Evolutionary conservation across 768 basidiomycete genomes (phyloP), one percentile per base, ranked within the genome.

Genomic region (Boletus rubescentipes): DNA sequence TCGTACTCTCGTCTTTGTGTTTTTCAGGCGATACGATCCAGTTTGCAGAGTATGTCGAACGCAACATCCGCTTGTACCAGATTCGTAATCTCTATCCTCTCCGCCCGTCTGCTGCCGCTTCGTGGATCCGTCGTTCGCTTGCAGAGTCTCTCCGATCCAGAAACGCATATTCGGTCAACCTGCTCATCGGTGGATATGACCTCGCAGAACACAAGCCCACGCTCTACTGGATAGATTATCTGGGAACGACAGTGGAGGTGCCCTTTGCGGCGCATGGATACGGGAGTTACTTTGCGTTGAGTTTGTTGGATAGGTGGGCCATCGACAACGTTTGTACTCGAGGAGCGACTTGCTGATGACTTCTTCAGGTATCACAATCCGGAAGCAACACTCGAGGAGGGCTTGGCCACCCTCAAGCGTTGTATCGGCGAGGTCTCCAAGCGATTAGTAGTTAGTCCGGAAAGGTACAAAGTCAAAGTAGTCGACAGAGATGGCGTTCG

Each of bases 251-350:
- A 66, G 82, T 86, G 4, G 82, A 86, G 51, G 89, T 97, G 12
- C 94, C 94, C 0, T 99, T 94, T 68, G 94, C 86, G 15, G 94
- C 93, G 1, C 96, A 98, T 66, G 97, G 97, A 3, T 94, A 98
- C 67, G 97, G 93, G 40, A 81, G 87, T 51, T 97, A 94, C 74
- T 97, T 98, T 71, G 87, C 86, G 10, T 73, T 98, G 61, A 86
- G 88, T 82, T 89, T 96, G 68, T 79, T 98, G 50, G 97, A 99
- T 68, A 79, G 91, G 91, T 91, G 53, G 36, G 82, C 8, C 9
- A 18, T 52, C 39, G 20, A 20, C 10, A 23, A 3, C 29, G 12
- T 15, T 43, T 21, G 43, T 20, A 9, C n/a, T 6, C 43, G 37
- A 16, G 36, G 20, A 49, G 36, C 26, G 6, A 32, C 30, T 9